Base-by-base conservation (phyloP, 306 rosid species). In the Alnus rubra region DNA sequence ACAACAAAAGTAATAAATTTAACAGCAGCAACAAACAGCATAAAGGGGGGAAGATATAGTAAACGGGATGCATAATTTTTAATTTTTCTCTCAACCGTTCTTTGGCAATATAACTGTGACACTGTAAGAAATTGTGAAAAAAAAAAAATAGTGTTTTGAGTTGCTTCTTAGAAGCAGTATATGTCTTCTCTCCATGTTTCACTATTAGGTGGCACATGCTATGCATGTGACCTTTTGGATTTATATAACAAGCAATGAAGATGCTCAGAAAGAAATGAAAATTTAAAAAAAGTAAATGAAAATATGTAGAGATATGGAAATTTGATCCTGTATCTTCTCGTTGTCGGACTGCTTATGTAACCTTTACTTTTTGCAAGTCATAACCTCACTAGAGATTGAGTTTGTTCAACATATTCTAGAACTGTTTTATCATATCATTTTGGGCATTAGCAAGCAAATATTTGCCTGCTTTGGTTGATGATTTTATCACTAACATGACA, bases 41-140 rank as follows among this genome's bases (percentile, higher is more conserved):
- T 62, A 62, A 58, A 58, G 65, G 65, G 18, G 30, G 69, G 69
- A 62, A 33, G 35, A 62, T 62, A 62, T 62, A 1, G 69, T 19
- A 10, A 23, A 23, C 9, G 35, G 35, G 28, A 28, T 28, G 15
- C 13, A 19, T 58, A n/a, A 19, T 42, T 42, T 42, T 42, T 7
- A 5, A 42, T 42, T 42, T 42, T 42, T 42, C 45, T 42, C 5
- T 42, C 45, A 42, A 42, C 7, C 7, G 7, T 42, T 4, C 8
- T 42, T 42, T 42, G 45, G 45, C 5, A 42, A 42, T 42, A 33
- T 42, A 52, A 13, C 7, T 52, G 58, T 52, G 58, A 52, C n/a
- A 13, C 3, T 15, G 19, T 52, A 13, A 52, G 3, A 13, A 42
- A 52, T 52, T 52, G 58, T 52, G 58, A 23, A 23, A 0, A 23